Conservation (phyloP, 352 stramenopile genomes). For the Phytophthora pisi region DNA sequence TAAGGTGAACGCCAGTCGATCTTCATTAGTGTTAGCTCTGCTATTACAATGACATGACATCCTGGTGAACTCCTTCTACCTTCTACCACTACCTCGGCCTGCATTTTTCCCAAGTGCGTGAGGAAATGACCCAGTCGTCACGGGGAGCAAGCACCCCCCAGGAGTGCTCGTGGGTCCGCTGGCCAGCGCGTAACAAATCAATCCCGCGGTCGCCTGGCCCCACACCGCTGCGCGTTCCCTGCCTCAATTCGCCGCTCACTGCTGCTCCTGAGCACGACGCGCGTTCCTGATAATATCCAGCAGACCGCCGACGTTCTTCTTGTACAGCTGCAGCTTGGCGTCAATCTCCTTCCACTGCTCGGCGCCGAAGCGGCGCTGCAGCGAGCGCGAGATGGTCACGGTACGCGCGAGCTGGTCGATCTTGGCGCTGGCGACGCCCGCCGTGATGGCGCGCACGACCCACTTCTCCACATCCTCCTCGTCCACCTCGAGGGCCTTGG, state of each 20-base stretch:
- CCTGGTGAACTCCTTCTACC: neutral
- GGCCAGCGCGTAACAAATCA: neutral
- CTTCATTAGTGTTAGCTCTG: conserved; percentile 2
- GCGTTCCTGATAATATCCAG: conserved; percentile 85
- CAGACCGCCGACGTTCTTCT: conserved; percentile 92
- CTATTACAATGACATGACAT: conserved; percentile 2
- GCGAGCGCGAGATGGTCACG: conserved; percentile 83
- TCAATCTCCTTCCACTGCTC: conserved; percentile 93
- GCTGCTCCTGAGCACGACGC: conserved; percentile 67
- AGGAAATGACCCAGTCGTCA: neutral
- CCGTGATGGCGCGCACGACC: conserved; percentile 94
- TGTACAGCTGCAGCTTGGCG: conserved; percentile 90
- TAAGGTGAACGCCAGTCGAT: neutral
- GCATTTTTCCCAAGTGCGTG: neutral
- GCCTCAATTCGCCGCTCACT: conserved; percentile 38
- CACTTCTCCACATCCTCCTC: conserved; percentile 93
- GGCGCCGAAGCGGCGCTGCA: conserved; percentile 84
- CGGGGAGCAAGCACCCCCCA: neutral
- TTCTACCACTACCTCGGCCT: conserved; percentile 1
- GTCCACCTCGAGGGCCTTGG: conserved; percentile 78
- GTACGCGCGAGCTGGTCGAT: conserved; percentile 94
- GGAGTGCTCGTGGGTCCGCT: neutral
- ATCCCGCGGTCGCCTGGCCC: neutral
- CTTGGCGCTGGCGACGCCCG: conserved; percentile 92
- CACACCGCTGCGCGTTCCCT: conserved; percentile 20